phyloP scores from a whole-genome alignment of 108 stramenopile species.

The Pseudonitzschia multiseries region DNA sequence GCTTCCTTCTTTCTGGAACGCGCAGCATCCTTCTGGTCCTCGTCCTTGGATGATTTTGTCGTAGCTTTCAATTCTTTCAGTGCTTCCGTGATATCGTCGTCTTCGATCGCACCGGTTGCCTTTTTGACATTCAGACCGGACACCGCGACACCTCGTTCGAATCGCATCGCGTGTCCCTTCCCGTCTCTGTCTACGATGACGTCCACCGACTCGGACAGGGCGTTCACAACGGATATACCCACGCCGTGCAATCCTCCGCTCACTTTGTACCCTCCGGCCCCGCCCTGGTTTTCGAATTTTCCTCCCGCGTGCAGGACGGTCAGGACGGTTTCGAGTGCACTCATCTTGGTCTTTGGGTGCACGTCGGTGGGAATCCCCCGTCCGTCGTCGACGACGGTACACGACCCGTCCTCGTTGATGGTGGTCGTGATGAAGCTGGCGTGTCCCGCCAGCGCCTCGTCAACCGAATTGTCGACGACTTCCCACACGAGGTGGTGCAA shows the following conservation, averaged over 20 bases:
- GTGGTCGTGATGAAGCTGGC: conserved; percentile 73
- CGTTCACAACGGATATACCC: conserved; percentile 96
- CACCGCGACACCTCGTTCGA: conserved; percentile 71
- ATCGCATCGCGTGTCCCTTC: conserved; percentile 61
- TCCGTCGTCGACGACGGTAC: conserved; percentile 88
- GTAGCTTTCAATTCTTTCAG: conserved; percentile 9
- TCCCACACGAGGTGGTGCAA: conserved; percentile 95
- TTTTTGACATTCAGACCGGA: conserved; percentile 45
- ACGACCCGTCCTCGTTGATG: conserved; percentile 69
- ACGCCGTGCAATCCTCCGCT: conserved; percentile 95
- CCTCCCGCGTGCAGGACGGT: conserved; percentile 96
- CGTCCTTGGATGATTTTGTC: neutral
- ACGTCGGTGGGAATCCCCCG: conserved; percentile 94
- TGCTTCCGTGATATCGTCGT: conserved; percentile 24
- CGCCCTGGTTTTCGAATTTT: conserved; percentile 92
- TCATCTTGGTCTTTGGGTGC: conserved; percentile 70
- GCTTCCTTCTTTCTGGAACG: conserved; percentile 15
- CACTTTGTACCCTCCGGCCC: conserved; percentile 87
- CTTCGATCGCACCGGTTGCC: conserved; percentile 17
- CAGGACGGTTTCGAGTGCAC: conserved; percentile 92
- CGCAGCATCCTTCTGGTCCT: conserved; percentile 38
- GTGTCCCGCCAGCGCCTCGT: conserved; percentile 93
- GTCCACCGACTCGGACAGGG: conserved; percentile 77
- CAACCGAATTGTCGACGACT: conserved; percentile 94
- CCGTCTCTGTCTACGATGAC: conserved; percentile 76